Conservation (phyloP, 2,329 filamentous ascomycete genomes). For the Alternaria solani region DNA sequence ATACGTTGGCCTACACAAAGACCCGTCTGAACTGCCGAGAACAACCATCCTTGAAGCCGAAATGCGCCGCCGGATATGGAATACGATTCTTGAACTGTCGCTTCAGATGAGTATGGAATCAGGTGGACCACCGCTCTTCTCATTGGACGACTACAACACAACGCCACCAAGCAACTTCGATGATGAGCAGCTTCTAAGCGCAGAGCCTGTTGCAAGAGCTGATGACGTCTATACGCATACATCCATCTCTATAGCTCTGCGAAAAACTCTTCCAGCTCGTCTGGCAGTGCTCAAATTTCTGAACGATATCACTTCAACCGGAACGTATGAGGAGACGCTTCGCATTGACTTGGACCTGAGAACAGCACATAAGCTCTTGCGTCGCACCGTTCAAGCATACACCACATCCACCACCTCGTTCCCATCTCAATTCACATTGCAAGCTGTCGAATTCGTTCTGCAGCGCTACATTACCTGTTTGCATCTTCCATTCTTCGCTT, state of each 20-base stretch:
- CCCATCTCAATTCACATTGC: conserved; percentile 25
- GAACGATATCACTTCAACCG: conserved; percentile 33
- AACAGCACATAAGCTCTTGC: conserved; percentile 30
- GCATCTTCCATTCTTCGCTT: conserved; percentile 37
- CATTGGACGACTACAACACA: conserved; percentile 49
- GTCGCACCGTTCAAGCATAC: conserved; percentile 26
- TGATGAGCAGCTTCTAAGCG: conserved; percentile 49
- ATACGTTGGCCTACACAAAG: conserved; percentile 53
- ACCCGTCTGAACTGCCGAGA: conserved; percentile 45
- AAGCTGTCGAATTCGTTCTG: conserved; percentile 37
- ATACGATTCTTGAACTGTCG: conserved; percentile 48
- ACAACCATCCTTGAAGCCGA: conserved; percentile 33
- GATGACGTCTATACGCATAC: conserved; percentile 43
- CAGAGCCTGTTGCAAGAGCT: conserved; percentile 39
- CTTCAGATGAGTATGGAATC: conserved; percentile 50
- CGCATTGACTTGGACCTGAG: conserved; percentile 32
- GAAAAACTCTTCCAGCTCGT: conserved; percentile 49
- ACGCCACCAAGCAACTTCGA: conserved; percentile 51
- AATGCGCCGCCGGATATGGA: conserved; percentile 46
- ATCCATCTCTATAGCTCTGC: conserved; percentile 49
- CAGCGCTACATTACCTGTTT: conserved; percentile 38
- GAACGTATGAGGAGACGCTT: conserved; percentile 41
- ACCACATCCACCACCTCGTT: background rate
- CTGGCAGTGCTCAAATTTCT: conserved; percentile 47
- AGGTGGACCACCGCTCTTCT: conserved; percentile 49